Conservation (phyloP, 1,139 yeast genomes). For the Yamadazyma friedrichii region DNA sequence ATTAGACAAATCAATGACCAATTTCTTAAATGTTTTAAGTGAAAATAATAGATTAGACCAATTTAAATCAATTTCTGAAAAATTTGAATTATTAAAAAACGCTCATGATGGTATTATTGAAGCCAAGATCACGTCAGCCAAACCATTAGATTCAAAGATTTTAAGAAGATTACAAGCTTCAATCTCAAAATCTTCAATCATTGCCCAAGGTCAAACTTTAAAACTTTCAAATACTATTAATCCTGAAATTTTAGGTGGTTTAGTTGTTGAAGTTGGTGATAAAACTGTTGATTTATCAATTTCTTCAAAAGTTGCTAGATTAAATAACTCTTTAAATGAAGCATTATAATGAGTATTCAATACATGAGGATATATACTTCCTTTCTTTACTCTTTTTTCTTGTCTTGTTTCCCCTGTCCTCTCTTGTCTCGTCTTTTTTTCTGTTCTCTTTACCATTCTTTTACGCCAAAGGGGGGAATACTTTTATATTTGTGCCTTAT, state of each 20-base stretch:
- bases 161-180: conserved; percentile 79
- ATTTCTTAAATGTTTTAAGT: conserved; percentile 82
- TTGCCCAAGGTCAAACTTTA: conserved; percentile 83
- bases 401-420: not conserved
- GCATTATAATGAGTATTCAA: conserved; percentile 48
- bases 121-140: conserved; percentile 89
- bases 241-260: conserved; percentile 94
- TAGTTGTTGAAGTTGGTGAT: conserved; percentile 95
- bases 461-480: too few species aligned
- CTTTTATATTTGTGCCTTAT: too few species aligned
- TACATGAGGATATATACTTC: not conserved
- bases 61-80: conserved; percentile 62
- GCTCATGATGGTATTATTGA: conserved; percentile 91
- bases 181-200: conserved; percentile 73
- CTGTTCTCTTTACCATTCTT: not conserved
- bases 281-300: conserved; percentile 93
- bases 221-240: conserved; percentile 79
- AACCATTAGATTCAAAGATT: conserved; percentile 79
- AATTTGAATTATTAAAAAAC: conserved; percentile 77
- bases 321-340: conserved; percentile 86
- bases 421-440: not conserved
- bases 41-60: conserved; percentile 91
- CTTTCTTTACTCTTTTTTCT: not conserved
- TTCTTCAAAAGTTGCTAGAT: conserved; percentile 78
- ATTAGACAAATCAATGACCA: conserved; percentile 73